Percentiles rank a stretch among this genome's conserved stretches.
These are phyloP conservation scores for Digitaria exilis DNA, from an alignment of 202 grass and related monocot genomes.

Conservation along the genomic window DNA sequence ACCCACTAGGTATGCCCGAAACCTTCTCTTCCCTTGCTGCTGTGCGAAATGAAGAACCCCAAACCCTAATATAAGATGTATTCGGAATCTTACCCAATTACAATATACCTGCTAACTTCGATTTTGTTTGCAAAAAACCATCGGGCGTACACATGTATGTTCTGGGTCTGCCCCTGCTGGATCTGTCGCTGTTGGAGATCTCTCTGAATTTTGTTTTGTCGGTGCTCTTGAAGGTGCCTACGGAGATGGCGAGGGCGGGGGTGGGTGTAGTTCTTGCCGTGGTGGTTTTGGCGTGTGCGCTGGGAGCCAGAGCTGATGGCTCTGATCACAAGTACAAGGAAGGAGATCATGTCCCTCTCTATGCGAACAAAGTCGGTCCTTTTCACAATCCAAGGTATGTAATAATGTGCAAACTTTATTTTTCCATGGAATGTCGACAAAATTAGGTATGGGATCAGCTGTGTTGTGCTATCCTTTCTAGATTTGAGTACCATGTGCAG, in stretches of 20 bases:
- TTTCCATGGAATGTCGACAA: neutral
- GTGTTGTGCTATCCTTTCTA: neutral
- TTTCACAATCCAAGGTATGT: constrained; percentile 93
- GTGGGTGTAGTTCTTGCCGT: constrained; percentile 39
- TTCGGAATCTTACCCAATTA: too few relatives aligned
- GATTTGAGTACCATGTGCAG: neutral
- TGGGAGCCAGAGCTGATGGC: constrained; percentile 55
- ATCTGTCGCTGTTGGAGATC: neutral
- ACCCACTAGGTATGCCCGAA: too few relatives aligned
- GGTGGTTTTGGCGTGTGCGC: constrained; percentile 41
- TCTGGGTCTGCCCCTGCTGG: too few relatives aligned
- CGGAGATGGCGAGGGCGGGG: constrained; percentile 32
- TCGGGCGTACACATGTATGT: too few relatives aligned
- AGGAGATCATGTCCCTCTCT: constrained; percentile 76
- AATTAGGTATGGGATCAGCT: neutral
- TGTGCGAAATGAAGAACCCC: too few relatives aligned
- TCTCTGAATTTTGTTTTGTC: constrained; percentile 3
- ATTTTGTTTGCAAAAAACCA: too few relatives aligned
- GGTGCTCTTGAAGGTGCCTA: constrained; percentile 25
- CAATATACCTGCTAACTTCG: too few relatives aligned
- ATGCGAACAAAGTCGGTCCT: constrained; percentile 84
- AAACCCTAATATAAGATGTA: too few relatives aligned
- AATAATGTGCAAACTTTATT: neutral
- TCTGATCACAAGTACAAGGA: constrained; percentile 84
- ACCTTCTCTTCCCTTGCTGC: too few relatives aligned